phyloP scores from a whole-genome alignment of 768 basidiomycete genomes.

The Leccinellum rugosiceps region DNA sequence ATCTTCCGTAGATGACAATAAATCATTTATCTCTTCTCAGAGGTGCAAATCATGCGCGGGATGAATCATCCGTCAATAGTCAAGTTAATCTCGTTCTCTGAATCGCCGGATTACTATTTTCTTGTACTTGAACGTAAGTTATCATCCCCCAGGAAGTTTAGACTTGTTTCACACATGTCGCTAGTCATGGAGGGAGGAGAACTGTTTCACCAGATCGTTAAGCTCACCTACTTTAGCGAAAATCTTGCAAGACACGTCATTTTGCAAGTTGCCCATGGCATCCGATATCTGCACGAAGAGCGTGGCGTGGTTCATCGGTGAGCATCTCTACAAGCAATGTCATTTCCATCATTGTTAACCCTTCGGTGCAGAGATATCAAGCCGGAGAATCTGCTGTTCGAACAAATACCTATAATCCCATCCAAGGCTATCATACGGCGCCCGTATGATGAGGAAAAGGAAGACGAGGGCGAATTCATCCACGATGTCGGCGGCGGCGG shows the following conservation, averaged over 20 bases:
- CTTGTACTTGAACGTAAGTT: conserved; percentile 84
- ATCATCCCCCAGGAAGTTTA: neutral
- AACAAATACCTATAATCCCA: conserved; percentile 87
- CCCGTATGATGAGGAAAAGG: conserved; percentile 97
- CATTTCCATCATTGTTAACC: neutral
- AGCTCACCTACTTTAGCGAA: conserved; percentile 98
- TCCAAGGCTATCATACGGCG: conserved; percentile 71
- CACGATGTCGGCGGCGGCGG: conserved; percentile 93
- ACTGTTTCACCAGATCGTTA: conserved; percentile 98
- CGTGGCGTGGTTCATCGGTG: conserved; percentile 94
- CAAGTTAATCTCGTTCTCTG: conserved; percentile 88
- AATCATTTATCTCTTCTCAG: conserved; percentile 37
- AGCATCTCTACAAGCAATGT: conserved; percentile 3
- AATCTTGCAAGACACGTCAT: conserved; percentile 97
- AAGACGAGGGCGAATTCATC: conserved; percentile 95
- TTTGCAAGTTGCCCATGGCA: conserved; percentile 90
- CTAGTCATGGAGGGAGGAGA: conserved; percentile 97
- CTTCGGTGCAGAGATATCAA: conserved; percentile 74
- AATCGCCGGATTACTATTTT: conserved; percentile 92
- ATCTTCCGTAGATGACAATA: neutral
- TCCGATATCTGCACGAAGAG: conserved; percentile 95
- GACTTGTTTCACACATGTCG: conserved; percentile 9
- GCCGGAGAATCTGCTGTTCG: conserved; percentile 95
- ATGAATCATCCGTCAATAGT: conserved; percentile 90
- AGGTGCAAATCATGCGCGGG: conserved; percentile 99